Conservation (phyloP, 495 filamentous ascomycete species). For the Xylaria bambusicola region DNA sequence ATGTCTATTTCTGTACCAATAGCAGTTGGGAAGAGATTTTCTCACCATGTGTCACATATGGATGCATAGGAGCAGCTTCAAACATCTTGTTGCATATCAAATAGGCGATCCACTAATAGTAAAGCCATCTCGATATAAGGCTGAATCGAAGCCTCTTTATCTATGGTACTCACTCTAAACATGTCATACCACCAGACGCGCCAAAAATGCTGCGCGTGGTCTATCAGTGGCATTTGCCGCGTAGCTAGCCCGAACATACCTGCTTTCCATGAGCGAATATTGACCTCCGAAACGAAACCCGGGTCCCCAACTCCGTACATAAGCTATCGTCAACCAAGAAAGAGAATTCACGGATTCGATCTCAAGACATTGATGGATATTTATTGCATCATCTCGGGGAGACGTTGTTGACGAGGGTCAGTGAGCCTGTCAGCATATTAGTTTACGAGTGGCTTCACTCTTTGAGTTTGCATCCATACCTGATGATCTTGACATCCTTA, state of each 20-base stretch:
- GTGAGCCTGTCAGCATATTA: conserved; percentile 31
- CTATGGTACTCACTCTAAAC: background rate
- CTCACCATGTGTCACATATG: background rate
- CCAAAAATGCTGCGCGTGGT: background rate
- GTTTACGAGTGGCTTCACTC: background rate
- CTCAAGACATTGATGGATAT: background rate
- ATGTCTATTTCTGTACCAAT: conserved; percentile 7
- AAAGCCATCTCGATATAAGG: background rate
- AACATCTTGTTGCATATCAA: background rate
- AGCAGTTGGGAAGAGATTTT: background rate
- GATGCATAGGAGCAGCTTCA: conserved; percentile 2
- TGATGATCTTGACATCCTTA: conserved; percentile 81
- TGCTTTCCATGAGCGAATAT: background rate
- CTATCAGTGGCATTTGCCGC: background rate
- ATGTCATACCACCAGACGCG: background rate
- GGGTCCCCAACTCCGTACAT: background rate
- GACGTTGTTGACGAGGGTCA: conserved; percentile 59
- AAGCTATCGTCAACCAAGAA: background rate
- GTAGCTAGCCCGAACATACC: background rate
- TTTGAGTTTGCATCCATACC: conserved; percentile 52
- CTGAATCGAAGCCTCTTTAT: conserved; percentile 2
- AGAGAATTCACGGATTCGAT: background rate
- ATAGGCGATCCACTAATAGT: background rate
- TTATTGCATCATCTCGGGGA: conserved; percentile 33
- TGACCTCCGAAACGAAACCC: conserved; percentile 4